Evolutionary conservation across 495 filamentous ascomycete genomes (phyloP).

Genomic region (Xylaria flabelliformis): DNA sequence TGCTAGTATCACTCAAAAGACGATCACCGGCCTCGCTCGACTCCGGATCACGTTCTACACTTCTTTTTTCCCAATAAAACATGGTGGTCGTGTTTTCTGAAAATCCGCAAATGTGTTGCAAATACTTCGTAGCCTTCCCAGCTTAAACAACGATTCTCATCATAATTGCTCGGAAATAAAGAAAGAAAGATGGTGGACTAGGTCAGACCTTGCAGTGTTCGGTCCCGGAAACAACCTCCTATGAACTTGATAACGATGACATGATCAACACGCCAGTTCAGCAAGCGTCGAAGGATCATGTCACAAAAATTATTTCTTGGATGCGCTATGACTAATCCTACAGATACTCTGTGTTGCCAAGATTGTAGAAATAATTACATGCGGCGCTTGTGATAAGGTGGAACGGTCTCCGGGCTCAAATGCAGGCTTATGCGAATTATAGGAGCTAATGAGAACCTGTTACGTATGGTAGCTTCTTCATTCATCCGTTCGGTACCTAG

Average conservation of each 20-base stretch:
- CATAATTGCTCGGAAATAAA: background rate
- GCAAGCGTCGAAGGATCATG: background rate
- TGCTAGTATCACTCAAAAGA: background rate
- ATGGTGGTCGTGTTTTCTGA: background rate
- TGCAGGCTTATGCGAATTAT: background rate
- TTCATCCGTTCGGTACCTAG: background rate
- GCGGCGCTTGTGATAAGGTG: background rate
- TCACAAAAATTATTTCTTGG: background rate
- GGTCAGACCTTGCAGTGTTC: background rate
- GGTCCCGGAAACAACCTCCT: background rate
- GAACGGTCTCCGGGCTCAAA: background rate
- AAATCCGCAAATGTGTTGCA: background rate
- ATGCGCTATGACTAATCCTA: background rate
- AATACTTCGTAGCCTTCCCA: background rate
- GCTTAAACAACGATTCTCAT: background rate
- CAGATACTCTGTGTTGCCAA: background rate
- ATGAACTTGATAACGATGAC: background rate
- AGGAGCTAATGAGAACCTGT: background rate
- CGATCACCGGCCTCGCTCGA: background rate
- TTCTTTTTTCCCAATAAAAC: background rate
- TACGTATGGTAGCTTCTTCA: background rate
- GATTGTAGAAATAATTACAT: background rate
- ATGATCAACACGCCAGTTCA: constrained; percentile 1
- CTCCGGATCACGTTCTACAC: background rate
- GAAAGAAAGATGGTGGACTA: background rate